Evolutionary conservation across 768 basidiomycete species (phyloP), one percentile per base, ranked within the genome.

Genomic region (Mycena polygramma): DNA sequence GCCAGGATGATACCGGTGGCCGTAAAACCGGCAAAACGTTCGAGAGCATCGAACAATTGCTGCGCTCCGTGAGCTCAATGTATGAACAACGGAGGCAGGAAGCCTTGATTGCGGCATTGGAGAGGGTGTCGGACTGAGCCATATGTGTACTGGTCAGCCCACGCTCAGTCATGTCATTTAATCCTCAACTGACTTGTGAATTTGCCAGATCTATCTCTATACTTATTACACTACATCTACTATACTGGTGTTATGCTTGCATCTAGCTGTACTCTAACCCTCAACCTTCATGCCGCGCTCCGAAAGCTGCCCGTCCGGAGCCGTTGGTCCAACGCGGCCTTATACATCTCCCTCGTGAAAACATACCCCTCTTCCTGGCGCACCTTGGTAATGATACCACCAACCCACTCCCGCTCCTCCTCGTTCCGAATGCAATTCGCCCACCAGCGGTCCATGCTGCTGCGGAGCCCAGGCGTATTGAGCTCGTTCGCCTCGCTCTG

Each of bases 361-460:
- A 85, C 78, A 68, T 80, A 85, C 0, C 74, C 81, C 26, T 79
- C 79, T 22, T 77, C 75, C 37, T 74, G 69, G 60, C 92, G 86
- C 48, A 89, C 90, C 60, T 83, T 85, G 59, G 72, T 66, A 39
- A 93, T 87, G 61, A 86, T 70, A n/a, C 75, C 78, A 37, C 83
- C 81, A 46, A 93, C 83, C 86, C 87, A 90, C 30, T 79, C 75
- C 71, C 92, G 83, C 70, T 92, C 90, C 68, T 82, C 79, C n/a
- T 85, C 83, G 71, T 90, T 84, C 69, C 92, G 83, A 59, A 92
- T 80, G 76, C 92, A 94, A 74, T 91, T 91, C 22, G 89, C 88
- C 92, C 92, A 93, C 90, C 91, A 94, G 66, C 84, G 81, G 70
- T 92, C 92, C 91, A 93, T 93, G 77, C 92, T 93, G 71, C 80